A percentile compares a stretch with the other conserved stretches of the same genome.
These are phyloP conservation scores for Goffeauzyma gilvescens DNA, from an alignment of 768 basidiomycete genomes.

Conservation along the genomic window DNA sequence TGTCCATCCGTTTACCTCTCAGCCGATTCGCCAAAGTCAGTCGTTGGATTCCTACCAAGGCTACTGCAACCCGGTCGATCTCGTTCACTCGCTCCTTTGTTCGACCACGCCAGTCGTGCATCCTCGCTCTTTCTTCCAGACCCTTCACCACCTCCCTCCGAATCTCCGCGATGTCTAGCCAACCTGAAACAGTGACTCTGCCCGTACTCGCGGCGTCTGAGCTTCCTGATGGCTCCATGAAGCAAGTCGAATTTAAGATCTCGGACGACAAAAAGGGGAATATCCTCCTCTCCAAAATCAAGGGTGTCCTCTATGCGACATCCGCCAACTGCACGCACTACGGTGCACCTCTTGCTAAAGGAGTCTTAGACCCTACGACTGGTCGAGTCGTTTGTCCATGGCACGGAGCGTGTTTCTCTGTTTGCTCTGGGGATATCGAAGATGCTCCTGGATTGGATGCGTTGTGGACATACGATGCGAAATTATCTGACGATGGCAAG, in stretches of 20 bases:
- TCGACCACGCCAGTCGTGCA: not conserved
- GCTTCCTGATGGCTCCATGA: slow-evolving; percentile 54
- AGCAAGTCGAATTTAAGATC: slow-evolving; percentile 60
- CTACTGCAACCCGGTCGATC: too few species aligned
- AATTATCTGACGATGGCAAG: slow-evolving; percentile 47
- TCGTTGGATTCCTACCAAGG: too few species aligned
- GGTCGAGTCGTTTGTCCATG: slow-evolving; percentile 70
- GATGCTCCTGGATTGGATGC: slow-evolving; percentile 70
- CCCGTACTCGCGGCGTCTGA: slow-evolving; percentile 43
- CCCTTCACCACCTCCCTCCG: not conserved
- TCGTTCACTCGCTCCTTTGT: not conserved
- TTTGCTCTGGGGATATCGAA: slow-evolving; percentile 46
- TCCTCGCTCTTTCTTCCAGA: not conserved
- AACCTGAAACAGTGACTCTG: slow-evolving; percentile 33
- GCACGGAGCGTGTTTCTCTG: slow-evolving; percentile 85
- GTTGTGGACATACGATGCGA: slow-evolving; percentile 55
- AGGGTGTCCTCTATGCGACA: slow-evolving; percentile 42
- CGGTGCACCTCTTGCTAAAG: slow-evolving; percentile 58
- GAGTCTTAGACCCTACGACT: slow-evolving; percentile 31
- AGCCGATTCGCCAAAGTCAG: not conserved
- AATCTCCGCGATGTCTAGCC: slow-evolving; percentile 1
- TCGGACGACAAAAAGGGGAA: slow-evolving; percentile 39
- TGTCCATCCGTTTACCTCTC: not conserved
- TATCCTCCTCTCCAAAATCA: slow-evolving; percentile 57
- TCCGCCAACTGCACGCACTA: slow-evolving; percentile 80